Conservation (phyloP, 164 flowering plant genomes). For the Hamamelis virginiana region DNA sequence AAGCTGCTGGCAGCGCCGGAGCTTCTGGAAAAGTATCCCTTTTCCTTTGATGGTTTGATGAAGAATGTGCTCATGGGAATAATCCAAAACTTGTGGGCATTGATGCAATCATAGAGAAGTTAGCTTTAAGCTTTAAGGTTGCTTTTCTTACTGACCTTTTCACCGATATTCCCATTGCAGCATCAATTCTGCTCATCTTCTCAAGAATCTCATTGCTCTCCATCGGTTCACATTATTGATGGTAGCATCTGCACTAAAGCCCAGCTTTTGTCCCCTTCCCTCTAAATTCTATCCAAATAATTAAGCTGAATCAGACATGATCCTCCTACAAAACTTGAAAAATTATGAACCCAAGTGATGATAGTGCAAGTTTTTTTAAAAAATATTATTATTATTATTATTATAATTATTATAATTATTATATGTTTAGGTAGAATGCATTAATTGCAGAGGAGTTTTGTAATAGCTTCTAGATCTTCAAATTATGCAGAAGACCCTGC, state of each 20-base stretch:
- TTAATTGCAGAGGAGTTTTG: too few relatives aligned
- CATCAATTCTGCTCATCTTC: constrained; percentile 35
- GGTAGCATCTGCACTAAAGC: constrained; percentile 13
- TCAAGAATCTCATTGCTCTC: constrained; percentile 20
- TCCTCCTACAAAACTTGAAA: constrained; percentile 11
- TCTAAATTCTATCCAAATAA: constrained; percentile 14
- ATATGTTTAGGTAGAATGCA: too few relatives aligned
- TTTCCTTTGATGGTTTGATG: neutral
- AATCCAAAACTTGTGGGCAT: constrained; percentile 26
- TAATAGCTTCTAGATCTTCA: too few relatives aligned
- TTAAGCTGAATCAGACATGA: constrained; percentile 12
- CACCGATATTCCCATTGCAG: constrained; percentile 33
- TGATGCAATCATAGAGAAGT: constrained; percentile 30
- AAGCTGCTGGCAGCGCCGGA: constrained; percentile 10
- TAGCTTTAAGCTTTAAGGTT: constrained; percentile 27
- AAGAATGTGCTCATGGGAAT: constrained; percentile 14
- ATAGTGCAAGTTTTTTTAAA: too few relatives aligned
- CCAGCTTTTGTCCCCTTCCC: constrained; percentile 16
- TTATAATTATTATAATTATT: too few relatives aligned
- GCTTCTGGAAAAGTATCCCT: constrained; percentile 1
- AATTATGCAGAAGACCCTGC: too few relatives aligned
- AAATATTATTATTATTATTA: too few relatives aligned
- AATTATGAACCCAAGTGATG: too few relatives aligned
- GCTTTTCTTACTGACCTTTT: constrained; percentile 26
- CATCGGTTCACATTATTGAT: constrained; percentile 11